These are phyloP conservation scores for Fomitopsis pinicola DNA, from an alignment of 1,284 basidiomycete species.

Conservation along the genomic window DNA sequence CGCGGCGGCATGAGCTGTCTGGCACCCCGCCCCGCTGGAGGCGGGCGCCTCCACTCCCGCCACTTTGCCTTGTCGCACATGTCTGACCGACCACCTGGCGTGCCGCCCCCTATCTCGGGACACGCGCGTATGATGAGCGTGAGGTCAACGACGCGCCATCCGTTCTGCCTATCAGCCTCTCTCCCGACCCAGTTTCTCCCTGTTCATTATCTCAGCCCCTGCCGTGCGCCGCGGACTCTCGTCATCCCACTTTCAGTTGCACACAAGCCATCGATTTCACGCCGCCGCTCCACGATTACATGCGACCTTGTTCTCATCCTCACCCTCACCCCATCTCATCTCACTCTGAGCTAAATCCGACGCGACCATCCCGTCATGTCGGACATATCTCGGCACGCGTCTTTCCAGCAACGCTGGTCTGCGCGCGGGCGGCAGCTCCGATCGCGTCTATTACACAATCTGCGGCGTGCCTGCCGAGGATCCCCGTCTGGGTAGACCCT, in stretches of 20 bases:
- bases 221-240: background rate
- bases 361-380: background rate
- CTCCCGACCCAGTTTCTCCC: background rate
- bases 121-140: too few species aligned
- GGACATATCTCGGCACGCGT: conserved; percentile 1
- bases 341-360: background rate
- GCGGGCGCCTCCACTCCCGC: background rate
- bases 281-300: background rate
- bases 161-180: background rate
- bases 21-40: background rate
- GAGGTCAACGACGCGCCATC: background rate
- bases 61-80: background rate
- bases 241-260: background rate
- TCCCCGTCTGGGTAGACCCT: background rate
- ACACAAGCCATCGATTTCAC: background rate
- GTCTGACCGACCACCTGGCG: background rate
- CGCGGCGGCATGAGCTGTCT: background rate
- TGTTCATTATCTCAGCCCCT: background rate
- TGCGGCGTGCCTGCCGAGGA: background rate
- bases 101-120: background rate
- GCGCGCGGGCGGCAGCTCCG: background rate
- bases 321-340: background rate
- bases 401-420: background rate
- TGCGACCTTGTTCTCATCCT: background rate
- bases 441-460: background rate